Base-by-base conservation (phyloP, 768 basidiomycete genomes). In the Termitomyces sp. region DNA sequence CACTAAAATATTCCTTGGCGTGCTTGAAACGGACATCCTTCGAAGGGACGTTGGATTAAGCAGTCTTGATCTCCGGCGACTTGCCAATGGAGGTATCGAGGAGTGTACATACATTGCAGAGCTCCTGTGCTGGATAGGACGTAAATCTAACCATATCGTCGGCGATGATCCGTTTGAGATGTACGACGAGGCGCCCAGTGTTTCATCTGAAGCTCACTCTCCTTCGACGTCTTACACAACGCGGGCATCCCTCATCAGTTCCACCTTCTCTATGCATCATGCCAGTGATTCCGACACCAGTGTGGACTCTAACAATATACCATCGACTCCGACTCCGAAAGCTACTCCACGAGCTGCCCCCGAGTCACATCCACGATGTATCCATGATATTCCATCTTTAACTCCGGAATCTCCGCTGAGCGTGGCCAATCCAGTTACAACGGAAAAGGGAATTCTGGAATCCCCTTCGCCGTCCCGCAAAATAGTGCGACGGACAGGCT, bases 1-100 rank as follows among this genome's bases (percentile, higher is more conserved):
- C 33, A 85, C 87, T 77, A 89, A 91, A 64, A 75, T 91, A 3
- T 87, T 92, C 55, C 76, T 92, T 7, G 89, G 89, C 1, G 81
- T 90, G 6, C 75, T 92, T 6, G 85, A 88, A 59, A 79, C 74
- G 31, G 88, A 91, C 60, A 70, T 90, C 36, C 65, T 91, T 15
- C 66, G 74, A 62, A 69, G 71, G 51, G 84, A 88, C 58, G 79
- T 90, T 5, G 88, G 87, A 0, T 73, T 91, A 9, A 81, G 81
- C 59, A 75, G 78, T 34, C 68, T 91, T 36, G 88, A 92, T 58
- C 88, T 88, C 1, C 72, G 81, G 29, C 72, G 75, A 34, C 77
- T 92, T 4, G 89, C 87, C 0, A 70, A 74, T 3, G 88, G 89
- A 0, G 81, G 79, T 51, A 80, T 81, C 78, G 81, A 84, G 18